Evolutionary conservation across 805 yeast genomes (phyloP).

Genomic region (Saccharomyces eubayanus): DNA sequence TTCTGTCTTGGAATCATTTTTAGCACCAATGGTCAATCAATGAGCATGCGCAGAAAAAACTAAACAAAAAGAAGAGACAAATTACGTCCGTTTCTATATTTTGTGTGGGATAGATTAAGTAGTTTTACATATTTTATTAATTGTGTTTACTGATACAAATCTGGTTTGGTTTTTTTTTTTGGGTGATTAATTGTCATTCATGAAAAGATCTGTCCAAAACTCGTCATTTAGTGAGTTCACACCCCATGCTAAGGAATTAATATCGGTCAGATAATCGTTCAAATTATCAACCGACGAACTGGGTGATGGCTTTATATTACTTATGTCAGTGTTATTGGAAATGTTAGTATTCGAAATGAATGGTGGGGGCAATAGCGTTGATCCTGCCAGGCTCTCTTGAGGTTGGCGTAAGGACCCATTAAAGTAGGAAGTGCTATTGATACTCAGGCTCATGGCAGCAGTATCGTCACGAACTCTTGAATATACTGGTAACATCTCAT

Average conservation of each 20-base stretch:
- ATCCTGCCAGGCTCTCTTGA: not conserved
- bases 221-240: conserved; percentile 56
- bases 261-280: conserved; percentile 26
- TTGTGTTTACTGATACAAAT: not conserved
- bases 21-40: conserved; percentile 25
- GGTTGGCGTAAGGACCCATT: not conserved
- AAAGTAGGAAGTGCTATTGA: not conserved
- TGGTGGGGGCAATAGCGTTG: not conserved
- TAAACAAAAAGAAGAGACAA: not conserved
- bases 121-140: not conserved
- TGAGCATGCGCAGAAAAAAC: conserved; percentile 1
- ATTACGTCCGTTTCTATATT: not conserved
- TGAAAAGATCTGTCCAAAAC: conserved; percentile 52
- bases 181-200: conserved; percentile 11
- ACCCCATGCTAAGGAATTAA: conserved; percentile 39
- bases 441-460: not conserved
- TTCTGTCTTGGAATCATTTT: conserved; percentile 21
- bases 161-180: not conserved
- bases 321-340: conserved; percentile 17
- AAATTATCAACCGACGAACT: conserved; percentile 31
- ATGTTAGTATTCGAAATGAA: not conserved
- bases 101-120: not conserved
- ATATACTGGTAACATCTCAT: not conserved
- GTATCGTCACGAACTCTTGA: not conserved
- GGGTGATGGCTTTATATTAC: conserved; percentile 37